Evolutionary conservation across 345 rosid genomes (phyloP).

Genomic region (Passiflora organensis): DNA sequence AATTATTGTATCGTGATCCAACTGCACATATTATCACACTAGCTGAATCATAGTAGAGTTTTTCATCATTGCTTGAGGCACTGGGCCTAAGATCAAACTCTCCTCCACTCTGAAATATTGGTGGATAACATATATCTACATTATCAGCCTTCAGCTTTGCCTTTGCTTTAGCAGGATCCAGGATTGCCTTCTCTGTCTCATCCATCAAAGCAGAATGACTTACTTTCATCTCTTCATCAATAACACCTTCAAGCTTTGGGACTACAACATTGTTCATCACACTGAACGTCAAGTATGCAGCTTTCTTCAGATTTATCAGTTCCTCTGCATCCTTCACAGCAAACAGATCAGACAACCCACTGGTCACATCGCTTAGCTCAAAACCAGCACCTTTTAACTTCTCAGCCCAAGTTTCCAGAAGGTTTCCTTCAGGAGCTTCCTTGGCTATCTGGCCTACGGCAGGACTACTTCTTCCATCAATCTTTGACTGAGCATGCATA

Average conservation of each 20-base stretch:
- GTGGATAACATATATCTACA: conserved; percentile 94
- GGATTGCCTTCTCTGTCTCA: conserved; percentile 75
- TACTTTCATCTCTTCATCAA: conserved; percentile 86
- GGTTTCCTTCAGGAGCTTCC: conserved; percentile 82
- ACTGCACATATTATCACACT: conserved; percentile 84
- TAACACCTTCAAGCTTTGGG: conserved; percentile 79
- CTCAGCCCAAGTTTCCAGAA: conserved; percentile 77
- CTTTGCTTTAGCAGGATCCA: conserved; percentile 72
- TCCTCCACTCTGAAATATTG: conserved; percentile 93
- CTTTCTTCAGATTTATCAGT: conserved; percentile 73
- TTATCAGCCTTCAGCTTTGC: conserved; percentile 86
- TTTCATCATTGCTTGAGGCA: conserved; percentile 82
- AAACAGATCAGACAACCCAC: conserved; percentile 76
- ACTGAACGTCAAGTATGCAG: conserved; percentile 59
- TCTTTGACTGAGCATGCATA: conserved; percentile 40
- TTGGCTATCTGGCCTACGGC: conserved; percentile 66
- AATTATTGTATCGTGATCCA: conserved; percentile 83
- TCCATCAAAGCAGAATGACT: conserved; percentile 85
- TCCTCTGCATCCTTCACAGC: conserved; percentile 74
- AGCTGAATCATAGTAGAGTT: conserved; percentile 74
- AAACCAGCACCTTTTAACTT: conserved; percentile 49
- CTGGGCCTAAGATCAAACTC: conserved; percentile 89
- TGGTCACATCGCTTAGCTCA: conserved; percentile 59
- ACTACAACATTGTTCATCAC: conserved; percentile 86
- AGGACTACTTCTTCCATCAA: conserved; percentile 35